A percentile compares a stretch with the other conserved stretches of the same genome.
These are phyloP conservation scores for Paulownia fortunei DNA, from an alignment of 257 asterid genomes.

Conservation along the genomic window DNA sequence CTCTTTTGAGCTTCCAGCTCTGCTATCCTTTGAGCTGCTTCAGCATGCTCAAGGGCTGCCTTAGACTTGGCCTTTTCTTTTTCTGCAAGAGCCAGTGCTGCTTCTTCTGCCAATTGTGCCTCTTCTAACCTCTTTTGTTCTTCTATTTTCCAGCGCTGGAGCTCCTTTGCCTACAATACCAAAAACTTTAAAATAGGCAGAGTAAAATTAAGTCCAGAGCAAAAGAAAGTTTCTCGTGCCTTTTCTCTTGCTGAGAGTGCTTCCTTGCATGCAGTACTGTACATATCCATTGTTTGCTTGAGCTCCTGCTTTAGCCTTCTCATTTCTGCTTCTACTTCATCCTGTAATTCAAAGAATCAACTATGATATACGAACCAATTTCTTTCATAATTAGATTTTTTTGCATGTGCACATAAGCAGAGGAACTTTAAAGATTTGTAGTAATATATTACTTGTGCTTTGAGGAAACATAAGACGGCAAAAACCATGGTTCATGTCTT, in stretches of 20 bases:
- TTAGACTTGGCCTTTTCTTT: conserved; percentile 53
- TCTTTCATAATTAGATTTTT: too few relatives aligned
- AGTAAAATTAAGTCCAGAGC: background rate
- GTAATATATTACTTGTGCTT: background rate
- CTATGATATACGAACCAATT: background rate
- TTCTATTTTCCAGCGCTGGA: conserved; percentile 58
- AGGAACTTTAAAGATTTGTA: background rate
- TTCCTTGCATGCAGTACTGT: conserved; percentile 88
- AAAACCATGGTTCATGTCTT: background rate
- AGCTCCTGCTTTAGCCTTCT: conserved; percentile 89
- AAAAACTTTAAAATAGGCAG: background rate
- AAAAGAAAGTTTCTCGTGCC: conserved; percentile 28
- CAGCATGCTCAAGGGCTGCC: conserved; percentile 66
- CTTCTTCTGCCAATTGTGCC: conserved; percentile 53
- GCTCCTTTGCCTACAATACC: conserved; percentile 56
- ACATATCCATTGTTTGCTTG: conserved; percentile 96
- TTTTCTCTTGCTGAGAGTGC: conserved; percentile 69
- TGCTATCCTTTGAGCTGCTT: conserved; percentile 79
- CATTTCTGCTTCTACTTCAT: conserved; percentile 93
- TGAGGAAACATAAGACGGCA: background rate
- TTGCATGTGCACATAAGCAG: too few relatives aligned
- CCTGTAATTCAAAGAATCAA: conserved; percentile 46
- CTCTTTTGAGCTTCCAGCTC: conserved; percentile 87
- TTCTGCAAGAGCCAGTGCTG: conserved; percentile 49
- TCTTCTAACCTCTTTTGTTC: conserved; percentile 58